Evolutionary conservation across 192 early-diverging fungal genomes (phyloP), one percentile per base, ranked within the genome.

Genomic region (Diversispora epigaea): DNA sequence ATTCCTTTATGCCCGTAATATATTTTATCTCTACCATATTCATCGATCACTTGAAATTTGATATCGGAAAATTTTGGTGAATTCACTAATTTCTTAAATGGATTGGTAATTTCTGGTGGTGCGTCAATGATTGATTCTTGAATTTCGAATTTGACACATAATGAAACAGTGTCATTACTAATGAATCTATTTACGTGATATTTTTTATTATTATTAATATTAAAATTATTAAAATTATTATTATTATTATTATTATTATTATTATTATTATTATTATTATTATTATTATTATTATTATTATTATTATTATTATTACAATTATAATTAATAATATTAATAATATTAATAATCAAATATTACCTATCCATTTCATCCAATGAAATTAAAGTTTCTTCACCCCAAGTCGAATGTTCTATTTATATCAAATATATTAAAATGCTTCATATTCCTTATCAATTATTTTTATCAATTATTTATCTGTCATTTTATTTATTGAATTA

Each of bases 91-190:
- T 66, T 41, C 3, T 71, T 72, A 56, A 78, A 78, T 40, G 77
- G 63, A 57, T 78, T 60, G 3, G 12, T 14, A 19, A 75, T 25
- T 50, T 57, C 22, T 19, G 65, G 61, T 21, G n/a, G 49, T 15
- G 56, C 22, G 43, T 77, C 76, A 39, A 80, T 32, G 46, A 71
- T 77, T 54, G 45, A 77, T 45, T 75, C 72, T 32, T 63, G 76
- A 63, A 80, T 56, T 40, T 80, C 79, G 39, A 82, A 77, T 52
- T 79, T 77, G 17, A 82, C 81, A 62, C 49, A 73, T 12, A 82
- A 57, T 32, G 71, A 80, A 21, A 77, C 49, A 9, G 77, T 78
- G 41, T 78, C 63, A 21, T 78, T 71, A 17, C 54, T 49, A n/a
- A 78, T 74, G 41, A 74, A 74, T 65, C 73, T 74, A 25, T 71